These are phyloP conservation scores for Omphalotus guepiniiformis DNA, from an alignment of 768 basidiomycete species.

Conservation along the genomic window DNA sequence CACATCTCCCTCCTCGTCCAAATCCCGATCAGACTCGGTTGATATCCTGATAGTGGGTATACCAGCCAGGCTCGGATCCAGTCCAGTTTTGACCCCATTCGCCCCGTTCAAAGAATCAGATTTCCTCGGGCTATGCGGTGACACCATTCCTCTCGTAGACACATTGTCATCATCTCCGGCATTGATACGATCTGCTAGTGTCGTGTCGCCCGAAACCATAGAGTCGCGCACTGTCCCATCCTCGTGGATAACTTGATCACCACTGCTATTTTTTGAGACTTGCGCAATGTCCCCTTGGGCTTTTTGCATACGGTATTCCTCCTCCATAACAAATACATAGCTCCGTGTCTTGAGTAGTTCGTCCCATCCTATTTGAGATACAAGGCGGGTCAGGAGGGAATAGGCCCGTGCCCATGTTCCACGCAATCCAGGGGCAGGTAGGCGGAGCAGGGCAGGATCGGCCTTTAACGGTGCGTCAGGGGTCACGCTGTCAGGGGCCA, in stretches of 20 bases:
- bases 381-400: constrained; percentile 82
- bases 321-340: constrained; percentile 98
- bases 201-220: constrained; percentile 18
- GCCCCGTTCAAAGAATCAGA: background rate
- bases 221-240: constrained; percentile 17
- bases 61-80: background rate
- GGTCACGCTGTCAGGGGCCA: no score
- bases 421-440: constrained; percentile 90
- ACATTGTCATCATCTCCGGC: constrained; percentile 58
- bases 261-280: constrained; percentile 22
- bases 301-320: constrained; percentile 98
- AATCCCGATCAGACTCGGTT: constrained; percentile 55
- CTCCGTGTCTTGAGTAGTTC: constrained; percentile 94
- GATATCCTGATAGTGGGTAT: constrained; percentile 81
- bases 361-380: constrained; percentile 97
- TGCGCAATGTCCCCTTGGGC: constrained; percentile 63
- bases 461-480: no score
- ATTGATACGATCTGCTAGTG: constrained; percentile 17
- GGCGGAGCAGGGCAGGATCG: constrained; percentile 88
- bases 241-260: constrained; percentile 41
- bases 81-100: background rate
- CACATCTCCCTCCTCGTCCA: constrained; percentile 34
- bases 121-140: constrained; percentile 26
- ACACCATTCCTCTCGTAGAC: constrained; percentile 59
- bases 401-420: constrained; percentile 98